These are phyloP conservation scores for Bipolaris sorokiniana DNA, from an alignment of 2,329 filamentous ascomycete species.

Conservation along the genomic window DNA sequence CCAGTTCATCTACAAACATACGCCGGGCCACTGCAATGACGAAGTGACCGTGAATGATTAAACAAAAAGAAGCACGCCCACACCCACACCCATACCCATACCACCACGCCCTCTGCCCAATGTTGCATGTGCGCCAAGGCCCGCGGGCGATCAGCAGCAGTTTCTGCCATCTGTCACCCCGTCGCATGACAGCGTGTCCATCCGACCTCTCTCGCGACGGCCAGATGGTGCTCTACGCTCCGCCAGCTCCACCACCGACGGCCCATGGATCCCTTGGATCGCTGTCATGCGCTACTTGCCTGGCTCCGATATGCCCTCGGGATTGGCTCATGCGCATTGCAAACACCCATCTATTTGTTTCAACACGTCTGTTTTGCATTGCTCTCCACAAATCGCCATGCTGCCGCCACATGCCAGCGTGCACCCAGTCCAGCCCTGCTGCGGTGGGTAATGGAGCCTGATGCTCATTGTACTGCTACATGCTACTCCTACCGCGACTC, in stretches of 20 bases:
- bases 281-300: background rate
- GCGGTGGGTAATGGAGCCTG: too few species aligned
- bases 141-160: constrained; percentile 10
- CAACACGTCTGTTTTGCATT: constrained; percentile 21
- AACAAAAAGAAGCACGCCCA: too few species aligned
- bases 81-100: too few species aligned
- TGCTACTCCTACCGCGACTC: too few species aligned
- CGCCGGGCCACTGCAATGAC: too few species aligned
- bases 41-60: too few species aligned
- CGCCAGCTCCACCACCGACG: background rate
- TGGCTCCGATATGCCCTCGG: background rate
- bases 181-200: background rate
- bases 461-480: too few species aligned
- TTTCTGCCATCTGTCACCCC: constrained; percentile 16
- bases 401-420: background rate
- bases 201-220: background rate
- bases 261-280: too few species aligned
- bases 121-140: too few species aligned
- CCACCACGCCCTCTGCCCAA: too few species aligned
- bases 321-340: background rate
- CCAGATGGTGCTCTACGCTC: background rate
- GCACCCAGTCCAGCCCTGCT: too few species aligned
- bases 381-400: background rate
- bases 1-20: too few species aligned
- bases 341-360: background rate